Conservation (phyloP, 768 basidiomycete species). For the Amanita exitialis region DNA sequence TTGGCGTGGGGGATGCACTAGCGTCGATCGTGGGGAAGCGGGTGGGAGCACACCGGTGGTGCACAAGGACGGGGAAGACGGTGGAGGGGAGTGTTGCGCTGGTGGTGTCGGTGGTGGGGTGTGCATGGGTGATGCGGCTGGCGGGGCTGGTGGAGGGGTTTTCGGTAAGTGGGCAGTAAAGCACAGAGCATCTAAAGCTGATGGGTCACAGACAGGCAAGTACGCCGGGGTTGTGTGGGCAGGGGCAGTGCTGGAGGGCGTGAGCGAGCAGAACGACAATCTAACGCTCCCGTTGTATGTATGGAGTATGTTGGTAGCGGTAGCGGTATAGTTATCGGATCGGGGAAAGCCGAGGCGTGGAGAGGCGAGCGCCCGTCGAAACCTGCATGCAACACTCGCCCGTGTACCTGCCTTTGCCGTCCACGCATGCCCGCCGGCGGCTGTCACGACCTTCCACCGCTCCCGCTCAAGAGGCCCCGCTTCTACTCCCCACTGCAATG, state of each 20-base stretch:
- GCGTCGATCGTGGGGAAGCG: conserved; percentile 90
- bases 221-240: conserved; percentile 47
- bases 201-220: conserved; percentile 32
- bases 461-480: conserved; percentile 29
- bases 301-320: conserved; percentile 79
- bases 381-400: neutral
- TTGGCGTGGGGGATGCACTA: conserved; percentile 92
- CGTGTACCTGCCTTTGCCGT: neutral
- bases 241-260: conserved; percentile 74
- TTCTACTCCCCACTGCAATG: conserved; percentile 31
- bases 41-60: conserved; percentile 77
- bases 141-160: conserved; percentile 64
- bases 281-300: conserved; percentile 91
- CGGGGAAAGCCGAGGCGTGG: neutral
- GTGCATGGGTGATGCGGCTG: conserved; percentile 62
- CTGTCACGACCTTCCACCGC: conserved; percentile 26
- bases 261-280: conserved; percentile 96
- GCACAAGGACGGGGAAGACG: conserved; percentile 75
- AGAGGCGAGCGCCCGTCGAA: neutral
- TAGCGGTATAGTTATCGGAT: conserved; percentile 13
- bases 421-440: conserved; percentile 14
- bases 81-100: conserved; percentile 88
- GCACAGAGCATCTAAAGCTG: too few relatives aligned
- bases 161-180: conserved; percentile 21
- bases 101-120: conserved; percentile 53